Evolutionary conservation across 768 basidiomycete species (phyloP), one percentile per base, ranked within the genome.

Genomic region (Boletus barrowsii): DNA sequence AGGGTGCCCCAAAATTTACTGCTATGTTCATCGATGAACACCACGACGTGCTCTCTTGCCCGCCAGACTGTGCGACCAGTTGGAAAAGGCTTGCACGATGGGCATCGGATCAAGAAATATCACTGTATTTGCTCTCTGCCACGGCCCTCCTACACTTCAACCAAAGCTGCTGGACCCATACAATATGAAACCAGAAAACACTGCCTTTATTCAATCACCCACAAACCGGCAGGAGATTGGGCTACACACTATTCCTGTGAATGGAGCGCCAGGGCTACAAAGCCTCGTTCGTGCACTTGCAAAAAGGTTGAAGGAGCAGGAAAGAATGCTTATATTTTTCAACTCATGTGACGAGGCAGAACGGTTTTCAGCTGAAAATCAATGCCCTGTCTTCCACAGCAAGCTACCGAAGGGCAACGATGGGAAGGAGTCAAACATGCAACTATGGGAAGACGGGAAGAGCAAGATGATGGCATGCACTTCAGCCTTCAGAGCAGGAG

Each of bases 41-140:
- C 14, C 53, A 53, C 3, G 53, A 53, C 14, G 1, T 17, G 1
- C 40, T 53, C n/a, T 48, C 32, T 2, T 53, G 53, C 41, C 53
- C 40, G 10, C 53, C 40, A 36, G 53, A 53, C 20, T 32, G 53
- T 20, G 14, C 10, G 33, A 13, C n/a, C n/a, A 17, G 13, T 14
- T 53, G 52, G 52, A 53, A 42, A 20, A 48, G 24, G n/a, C 52
- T 53, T 8, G 52, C 52, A 11, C 9, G 46, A 32, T 48, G 40
- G 46, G 53, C 22, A 10, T 41, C 46, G 5, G 53, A 29, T 5
- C 39, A 48, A 29, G 41, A 42, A 15, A 20, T 48, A 3, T 40
- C 14, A 1, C 22, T 53, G 1, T 48, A 43, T 36, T 11, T 51
- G 24, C 50, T 51, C 33, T 51, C 33, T 0, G 42, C 42, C 5